Evolutionary conservation across 2,329 filamentous ascomycete species (phyloP), one percentile per base, ranked within the genome.

Genomic region (Aureobasidium sp.): DNA sequence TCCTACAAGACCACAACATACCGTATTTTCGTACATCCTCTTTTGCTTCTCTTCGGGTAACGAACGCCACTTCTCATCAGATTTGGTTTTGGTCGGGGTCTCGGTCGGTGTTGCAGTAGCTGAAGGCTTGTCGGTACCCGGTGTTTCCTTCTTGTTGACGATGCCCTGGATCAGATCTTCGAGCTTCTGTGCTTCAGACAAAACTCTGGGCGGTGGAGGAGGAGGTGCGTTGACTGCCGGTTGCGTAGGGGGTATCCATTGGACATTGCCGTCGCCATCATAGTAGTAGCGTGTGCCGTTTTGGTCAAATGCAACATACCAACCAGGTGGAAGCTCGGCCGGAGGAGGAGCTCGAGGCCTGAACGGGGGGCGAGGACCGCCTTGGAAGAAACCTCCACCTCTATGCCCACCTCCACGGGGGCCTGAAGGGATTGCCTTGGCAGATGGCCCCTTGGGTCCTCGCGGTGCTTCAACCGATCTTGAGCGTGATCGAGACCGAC

Each of bases 1-100:
- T 19, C 8, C 23, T 7, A 23, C 4, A 1, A 15, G 11, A 33
- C 1, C 35, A 40, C 11, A 45, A 78, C 89, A 73, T 80, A 95
- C 90, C 55, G 91, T 95, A 70, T 92, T 92, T 73, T 96, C 92
- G 68, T 96, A 97, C 2, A 96, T 80, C 77, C 90, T 96, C 83
- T 91, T 95, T 74, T 94, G 90, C 75, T 96, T 96, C 65, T 96
- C 92, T 66, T 85, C 72, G 1, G 86, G 79, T 33, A 86, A 72
- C 62, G 80, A 81, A 60, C 84, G 81, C 88, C 88, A 91, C 70
- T 87, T 89, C 50, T 90, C 86, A 67, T 81, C 80, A 66, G 83
- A 86, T 59, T 74, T 73, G 62, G 77, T 76, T 55, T 75, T 79
- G 68, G 77, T 80, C 66, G 78, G 79, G 50, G 79, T 79, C 23